Base-by-base conservation (phyloP, 1,284 basidiomycete genomes). In the Leccinum olivaceoglutinosum region DNA sequence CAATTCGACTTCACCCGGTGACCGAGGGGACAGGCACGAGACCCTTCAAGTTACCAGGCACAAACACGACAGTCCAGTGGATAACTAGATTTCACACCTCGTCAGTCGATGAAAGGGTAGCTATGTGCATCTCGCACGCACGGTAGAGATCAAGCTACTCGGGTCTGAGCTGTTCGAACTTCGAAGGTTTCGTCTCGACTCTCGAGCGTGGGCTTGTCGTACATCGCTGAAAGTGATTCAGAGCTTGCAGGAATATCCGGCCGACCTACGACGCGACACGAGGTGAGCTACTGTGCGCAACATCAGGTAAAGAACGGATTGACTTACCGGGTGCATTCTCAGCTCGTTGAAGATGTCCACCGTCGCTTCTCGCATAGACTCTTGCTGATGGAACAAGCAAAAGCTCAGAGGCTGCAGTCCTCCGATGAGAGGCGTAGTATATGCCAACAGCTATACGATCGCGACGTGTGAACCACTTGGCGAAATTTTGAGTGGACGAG, bases 151-250 rank as follows among this genome's bases (percentile, higher is more conserved):
- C 38, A 39, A 39, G 38, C 38, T 39, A 39, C 38, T 39, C 38
- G 38, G 38, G 38, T 39, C 38, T 39, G 38, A 39, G 38, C 38
- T 39, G 38, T 29, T 29, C 29, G 29, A 29, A 29, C 21, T 12
- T 38, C 2, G 38, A 12, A 38, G 6, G 38, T 39, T 39, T 39
- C 38, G 38, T 39, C 38, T 78, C 49, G 76, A 75, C 66, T 90
- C 85, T 58, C 84, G 78, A 41, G 82, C 82, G 68, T 88, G 82
- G 0, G 88, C 88, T 70, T 88, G 87, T 60, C 89, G 82, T 21
- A 91, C 87, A 70, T 90, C 94, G 87, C 71, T 97, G 93, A 74
- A 96, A 98, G 70, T 93, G 89, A 74, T 97, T 98, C 61, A 99
- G 83, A 9, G 85, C 79, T 71, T 92, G 87, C 32, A 98, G 78